These are phyloP conservation scores for Phytophthora pseudosyringae DNA, from an alignment of 352 stramenopile genomes.

Conservation along the genomic window DNA sequence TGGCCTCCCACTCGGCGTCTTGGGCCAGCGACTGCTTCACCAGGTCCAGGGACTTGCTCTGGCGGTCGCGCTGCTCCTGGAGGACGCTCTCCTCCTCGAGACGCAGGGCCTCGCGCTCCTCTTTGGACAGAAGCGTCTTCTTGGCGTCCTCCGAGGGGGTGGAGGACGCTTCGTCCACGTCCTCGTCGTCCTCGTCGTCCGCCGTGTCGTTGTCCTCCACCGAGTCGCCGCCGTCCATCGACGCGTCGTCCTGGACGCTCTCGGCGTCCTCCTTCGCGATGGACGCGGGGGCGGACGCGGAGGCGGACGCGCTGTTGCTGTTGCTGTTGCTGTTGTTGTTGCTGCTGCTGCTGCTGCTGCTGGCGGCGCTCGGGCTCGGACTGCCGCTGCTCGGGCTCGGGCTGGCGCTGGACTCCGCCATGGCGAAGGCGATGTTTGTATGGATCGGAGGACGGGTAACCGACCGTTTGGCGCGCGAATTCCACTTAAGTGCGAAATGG, in stretches of 20 bases:
- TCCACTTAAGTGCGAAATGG: constrained; percentile 10
- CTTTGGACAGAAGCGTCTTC: constrained; percentile 53
- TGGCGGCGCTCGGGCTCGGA: constrained; percentile 24
- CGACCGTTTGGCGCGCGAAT: constrained; percentile 27
- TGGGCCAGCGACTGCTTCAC: constrained; percentile 69
- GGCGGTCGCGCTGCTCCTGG: constrained; percentile 78
- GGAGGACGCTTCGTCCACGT: constrained; percentile 21
- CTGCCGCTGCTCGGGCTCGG: constrained; percentile 36
- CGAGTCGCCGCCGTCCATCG: constrained; percentile 26
- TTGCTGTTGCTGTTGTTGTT: too few species aligned
- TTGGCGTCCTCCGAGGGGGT: constrained; percentile 35
- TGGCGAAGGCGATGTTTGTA: constrained; percentile 7
- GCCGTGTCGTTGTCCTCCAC: constrained; percentile 43
- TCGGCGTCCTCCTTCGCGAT: constrained; percentile 16
- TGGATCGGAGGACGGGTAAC: constrained; percentile 11
- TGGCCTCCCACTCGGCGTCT: constrained; percentile 55
- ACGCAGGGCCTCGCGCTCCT: constrained; percentile 65
- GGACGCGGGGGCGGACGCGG: too few species aligned
- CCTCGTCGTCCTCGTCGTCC: constrained; percentile 26
- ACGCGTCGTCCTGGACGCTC: constrained; percentile 34
- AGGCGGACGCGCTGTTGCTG: constrained; percentile 28
- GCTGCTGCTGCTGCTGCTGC: background rate
- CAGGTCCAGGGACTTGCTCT: constrained; percentile 75
- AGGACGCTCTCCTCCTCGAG: constrained; percentile 75
- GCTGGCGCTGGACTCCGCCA: constrained; percentile 35